A percentile compares a stretch with the other conserved stretches of the same genome.
These are phyloP conservation scores for Arthrobotrys pseudoclavata DNA, from an alignment of 2,329 filamentous ascomycete species.

Conservation along the genomic window DNA sequence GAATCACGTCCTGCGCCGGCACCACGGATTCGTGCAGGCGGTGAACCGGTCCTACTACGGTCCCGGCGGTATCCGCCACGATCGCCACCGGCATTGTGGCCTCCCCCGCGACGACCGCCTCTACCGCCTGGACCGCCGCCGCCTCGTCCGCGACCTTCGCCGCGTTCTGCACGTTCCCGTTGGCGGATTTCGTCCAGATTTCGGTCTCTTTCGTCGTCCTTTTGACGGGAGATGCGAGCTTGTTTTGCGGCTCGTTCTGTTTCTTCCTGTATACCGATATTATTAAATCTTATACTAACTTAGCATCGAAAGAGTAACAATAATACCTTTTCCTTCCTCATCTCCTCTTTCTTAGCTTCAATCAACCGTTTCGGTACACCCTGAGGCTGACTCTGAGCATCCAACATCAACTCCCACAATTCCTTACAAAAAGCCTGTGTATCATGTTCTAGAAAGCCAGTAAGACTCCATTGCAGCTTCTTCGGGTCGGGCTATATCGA, in stretches of 20 bases:
- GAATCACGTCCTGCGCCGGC: conserved; percentile 65
- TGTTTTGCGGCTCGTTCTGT: conserved; percentile 85
- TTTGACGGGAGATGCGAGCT: conserved; percentile 78
- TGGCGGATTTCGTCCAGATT: conserved; percentile 78
- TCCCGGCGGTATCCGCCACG: conserved; percentile 63
- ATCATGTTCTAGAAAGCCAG: conserved; percentile 94
- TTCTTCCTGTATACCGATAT: conserved; percentile 73
- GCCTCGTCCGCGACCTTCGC: conserved; percentile 65
- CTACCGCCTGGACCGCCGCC: conserved; percentile 66
- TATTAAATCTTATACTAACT: not conserved
- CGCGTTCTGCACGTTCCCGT: conserved; percentile 69
- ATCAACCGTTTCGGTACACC: conserved; percentile 94
- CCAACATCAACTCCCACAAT: conserved; percentile 90
- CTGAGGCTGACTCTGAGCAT: conserved; percentile 87
- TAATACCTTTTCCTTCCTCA: conserved; percentile 91
- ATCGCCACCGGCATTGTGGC: conserved; percentile 64
- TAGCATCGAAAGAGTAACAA: not conserved
- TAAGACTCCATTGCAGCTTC: conserved; percentile 91
- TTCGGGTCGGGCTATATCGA: conserved; percentile 88
- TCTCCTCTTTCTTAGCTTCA: conserved; percentile 94
- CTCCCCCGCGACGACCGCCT: conserved; percentile 68
- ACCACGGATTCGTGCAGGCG: conserved; percentile 66
- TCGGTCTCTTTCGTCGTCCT: conserved; percentile 78
- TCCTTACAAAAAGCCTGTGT: conserved; percentile 91
- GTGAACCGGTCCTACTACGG: conserved; percentile 68